Evolutionary conservation across 2,329 filamentous ascomycete species (phyloP), one percentile per base, ranked within the genome.

Genomic region (Catunica adiposa): DNA sequence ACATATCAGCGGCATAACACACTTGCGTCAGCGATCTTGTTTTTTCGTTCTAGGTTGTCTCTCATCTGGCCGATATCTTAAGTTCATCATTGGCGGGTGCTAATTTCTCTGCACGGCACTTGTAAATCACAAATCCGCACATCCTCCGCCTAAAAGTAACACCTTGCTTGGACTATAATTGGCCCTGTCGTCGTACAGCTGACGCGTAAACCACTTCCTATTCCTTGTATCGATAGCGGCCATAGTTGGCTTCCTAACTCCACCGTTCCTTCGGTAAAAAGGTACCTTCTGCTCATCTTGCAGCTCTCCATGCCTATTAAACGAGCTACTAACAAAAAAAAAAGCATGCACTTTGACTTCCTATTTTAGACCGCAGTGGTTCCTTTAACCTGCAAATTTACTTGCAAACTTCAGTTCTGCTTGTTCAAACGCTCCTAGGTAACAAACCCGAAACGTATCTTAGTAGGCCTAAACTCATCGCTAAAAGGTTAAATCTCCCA

Each of bases 161-260:
- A 57, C 42, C 40, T 25, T 20, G n/a, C 29, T 40, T 11, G 46
- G 15, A 23, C 14, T 11, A 46, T 56, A 54, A 65, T 65, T 65
- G 63, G 63, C 51, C 52, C 22, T 55, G 56, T 53, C 56, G 59
- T 59, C 60, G 58, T 60, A 61, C 61, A 63, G 64, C 63, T 65
- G 61, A 65, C 64, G 64, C 64, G 64, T 65, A 65, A 56, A 44
- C 58, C 51, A 50, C 55, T 53, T 31, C 25, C 11, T 25, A 31
- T 51, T 56, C 54, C 54, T 52, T 51, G 47, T 23, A 52, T 51
- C 22, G 48, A 50, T 34, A 34, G 26, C 34, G 48, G 26, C 17
- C 48, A 51, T 51, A 29, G 4, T 51, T n/a, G 20, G 20, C 3
- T 44, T n/a, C 15, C 14, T 44, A 44, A 44, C 8, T 44, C 29